phyloP scores from a whole-genome alignment of 2,329 filamentous ascomycete genomes.

The Pyrenophora graminea region DNA sequence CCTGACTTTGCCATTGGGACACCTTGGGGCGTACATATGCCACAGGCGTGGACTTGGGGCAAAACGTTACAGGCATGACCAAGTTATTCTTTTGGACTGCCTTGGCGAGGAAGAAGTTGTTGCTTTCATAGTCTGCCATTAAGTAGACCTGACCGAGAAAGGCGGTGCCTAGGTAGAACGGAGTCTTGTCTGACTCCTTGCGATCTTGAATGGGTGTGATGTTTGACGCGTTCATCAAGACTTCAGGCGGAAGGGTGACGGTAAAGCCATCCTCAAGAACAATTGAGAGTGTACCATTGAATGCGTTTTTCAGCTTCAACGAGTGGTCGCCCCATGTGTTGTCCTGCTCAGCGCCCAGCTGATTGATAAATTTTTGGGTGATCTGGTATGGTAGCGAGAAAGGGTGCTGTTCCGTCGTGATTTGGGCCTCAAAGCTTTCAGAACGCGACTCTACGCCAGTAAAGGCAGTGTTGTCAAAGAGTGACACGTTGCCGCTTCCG shows the following conservation, averaged over 20 bases:
- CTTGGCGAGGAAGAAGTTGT: constrained; percentile 48
- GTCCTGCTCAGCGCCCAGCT: constrained; percentile 41
- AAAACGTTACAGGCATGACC: constrained; percentile 50
- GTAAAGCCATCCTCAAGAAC: constrained; percentile 48
- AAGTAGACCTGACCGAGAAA: constrained; percentile 52
- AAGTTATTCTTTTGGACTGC: constrained; percentile 47
- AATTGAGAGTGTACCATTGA: constrained; percentile 49
- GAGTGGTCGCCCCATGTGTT: constrained; percentile 47
- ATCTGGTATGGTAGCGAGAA: constrained; percentile 48
- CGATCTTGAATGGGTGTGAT: constrained; percentile 44
- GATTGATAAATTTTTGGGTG: constrained; percentile 47
- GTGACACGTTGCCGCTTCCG: constrained; percentile 39
- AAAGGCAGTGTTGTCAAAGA: constrained; percentile 40
- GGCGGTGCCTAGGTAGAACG: constrained; percentile 47
- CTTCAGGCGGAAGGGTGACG: constrained; percentile 46
- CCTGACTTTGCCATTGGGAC: constrained; percentile 38
- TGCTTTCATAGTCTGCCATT: constrained; percentile 49
- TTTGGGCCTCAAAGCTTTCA: constrained; percentile 45
- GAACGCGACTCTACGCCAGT: constrained; percentile 38
- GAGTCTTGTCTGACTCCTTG: constrained; percentile 29
- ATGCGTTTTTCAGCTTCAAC: constrained; percentile 43
- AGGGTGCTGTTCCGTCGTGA: constrained; percentile 51
- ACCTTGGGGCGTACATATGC: constrained; percentile 38
- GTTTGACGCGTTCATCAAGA: constrained; percentile 46
- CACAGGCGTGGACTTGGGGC: constrained; percentile 43